Conservation (phyloP, 192 early-diverging fungal species). For the Anaeromyces robustus region DNA sequence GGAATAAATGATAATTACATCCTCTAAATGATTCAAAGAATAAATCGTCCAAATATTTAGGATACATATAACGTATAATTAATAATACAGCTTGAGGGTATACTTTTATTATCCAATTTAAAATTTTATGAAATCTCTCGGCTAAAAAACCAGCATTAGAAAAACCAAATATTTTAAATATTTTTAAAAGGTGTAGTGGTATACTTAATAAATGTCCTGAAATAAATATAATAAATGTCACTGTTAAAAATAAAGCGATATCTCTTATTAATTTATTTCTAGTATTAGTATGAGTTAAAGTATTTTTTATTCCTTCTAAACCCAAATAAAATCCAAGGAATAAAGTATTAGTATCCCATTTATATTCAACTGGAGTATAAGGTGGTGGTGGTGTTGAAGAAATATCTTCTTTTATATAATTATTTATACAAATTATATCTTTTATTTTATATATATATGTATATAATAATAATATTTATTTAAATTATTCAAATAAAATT, state of each 20-base stretch:
- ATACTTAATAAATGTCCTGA: background rate
- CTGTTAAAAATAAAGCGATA: background rate
- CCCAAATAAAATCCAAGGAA: background rate
- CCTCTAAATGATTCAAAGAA: background rate
- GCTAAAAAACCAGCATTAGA: background rate
- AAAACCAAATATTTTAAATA: background rate
- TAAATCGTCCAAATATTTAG: background rate
- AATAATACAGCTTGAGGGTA: background rate
- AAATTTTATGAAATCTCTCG: background rate
- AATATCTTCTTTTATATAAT: background rate
- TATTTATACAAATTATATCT: background rate
- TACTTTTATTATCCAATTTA: background rate
- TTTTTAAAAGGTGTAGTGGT: background rate
- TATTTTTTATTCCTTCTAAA: background rate
- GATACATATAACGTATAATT: background rate
- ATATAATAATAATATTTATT: too few relatives aligned
- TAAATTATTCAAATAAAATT: too few relatives aligned
- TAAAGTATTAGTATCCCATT: background rate
- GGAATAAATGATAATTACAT: background rate
- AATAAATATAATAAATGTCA: background rate
- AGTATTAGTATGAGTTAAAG: background rate
- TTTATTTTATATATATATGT: too few relatives aligned
- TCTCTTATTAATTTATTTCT: background rate
- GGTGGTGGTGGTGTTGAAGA: background rate
- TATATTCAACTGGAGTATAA: background rate